Conservation (phyloP, 495 filamentous ascomycete genomes). For the Aspergillus ostianus region DNA sequence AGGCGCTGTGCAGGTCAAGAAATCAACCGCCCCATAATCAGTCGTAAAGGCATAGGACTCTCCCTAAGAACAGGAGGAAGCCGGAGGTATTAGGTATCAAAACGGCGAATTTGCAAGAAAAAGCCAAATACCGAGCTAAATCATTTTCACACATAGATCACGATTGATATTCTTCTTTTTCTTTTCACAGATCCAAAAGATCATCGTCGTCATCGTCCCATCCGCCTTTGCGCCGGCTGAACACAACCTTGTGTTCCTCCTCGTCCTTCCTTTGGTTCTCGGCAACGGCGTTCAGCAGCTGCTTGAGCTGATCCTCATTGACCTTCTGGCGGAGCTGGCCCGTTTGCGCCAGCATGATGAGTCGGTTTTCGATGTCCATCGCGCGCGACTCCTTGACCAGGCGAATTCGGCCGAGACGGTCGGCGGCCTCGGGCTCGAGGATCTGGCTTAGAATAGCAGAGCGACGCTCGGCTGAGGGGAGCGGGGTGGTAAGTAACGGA, state of each 20-base stretch:
- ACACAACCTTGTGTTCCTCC: conserved; percentile 78
- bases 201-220: conserved; percentile 90
- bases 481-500: not conserved
- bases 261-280: conserved; percentile 61
- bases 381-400: conserved; percentile 94
- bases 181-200: conserved; percentile 58
- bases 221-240: conserved; percentile 76
- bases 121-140: not conserved
- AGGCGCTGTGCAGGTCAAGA: not conserved
- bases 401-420: conserved; percentile 90
- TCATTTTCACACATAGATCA: conserved; percentile 4
- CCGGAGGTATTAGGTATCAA: conserved; percentile 6
- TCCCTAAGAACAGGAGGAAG: not conserved
- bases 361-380: conserved; percentile 82
- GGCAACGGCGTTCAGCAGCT: conserved; percentile 77
- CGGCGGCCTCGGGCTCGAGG: conserved; percentile 88
- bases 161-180: not conserved
- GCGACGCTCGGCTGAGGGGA: conserved; percentile 48
- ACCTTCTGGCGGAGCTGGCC: conserved; percentile 87
- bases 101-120: not conserved
- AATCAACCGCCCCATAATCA: conserved; percentile 4
- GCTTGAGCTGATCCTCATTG: conserved; percentile 90
- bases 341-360: conserved; percentile 85
- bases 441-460: conserved; percentile 83
- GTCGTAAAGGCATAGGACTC: conserved; percentile 4